These are phyloP conservation scores for Paramecium pentaurelia DNA, from an alignment of 73 alveolate species.

Conservation along the genomic window DNA sequence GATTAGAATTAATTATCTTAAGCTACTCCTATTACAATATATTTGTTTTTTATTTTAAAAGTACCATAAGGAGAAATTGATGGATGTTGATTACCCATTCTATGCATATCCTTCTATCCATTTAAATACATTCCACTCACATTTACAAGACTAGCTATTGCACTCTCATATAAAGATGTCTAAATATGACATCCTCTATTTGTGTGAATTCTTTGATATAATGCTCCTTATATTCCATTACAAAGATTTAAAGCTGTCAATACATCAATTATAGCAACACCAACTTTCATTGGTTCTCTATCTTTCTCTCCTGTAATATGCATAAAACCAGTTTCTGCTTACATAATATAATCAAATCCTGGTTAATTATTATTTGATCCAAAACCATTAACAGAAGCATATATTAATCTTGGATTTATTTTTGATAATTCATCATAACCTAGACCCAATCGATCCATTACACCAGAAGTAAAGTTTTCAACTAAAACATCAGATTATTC, in stretches of 20 bases:
- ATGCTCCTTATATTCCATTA: slow-evolving; percentile 71
- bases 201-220: slow-evolving; percentile 66
- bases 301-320: slow-evolving; percentile 71
- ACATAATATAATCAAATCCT: slow-evolving; percentile 78
- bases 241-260: slow-evolving; percentile 71
- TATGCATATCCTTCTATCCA: slow-evolving; percentile 62
- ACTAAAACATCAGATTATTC: slow-evolving; percentile 64
- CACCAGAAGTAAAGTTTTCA: slow-evolving; percentile 69
- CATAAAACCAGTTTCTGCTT: slow-evolving; percentile 85
- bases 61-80: slow-evolving; percentile 74
- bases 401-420: slow-evolving; percentile 66
- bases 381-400: slow-evolving; percentile 83
- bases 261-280: background rate
- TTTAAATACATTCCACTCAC: slow-evolving; percentile 69
- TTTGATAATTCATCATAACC: slow-evolving; percentile 66
- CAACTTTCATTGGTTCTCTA: slow-evolving; percentile 77
- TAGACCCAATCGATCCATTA: slow-evolving; percentile 57
- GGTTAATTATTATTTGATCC: slow-evolving; percentile 69
- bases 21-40: slow-evolving; percentile 80
- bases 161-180: slow-evolving; percentile 66
- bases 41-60: slow-evolving; percentile 65
- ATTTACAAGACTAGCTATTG: slow-evolving; percentile 70
- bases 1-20: slow-evolving; percentile 66
- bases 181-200: slow-evolving; percentile 72
- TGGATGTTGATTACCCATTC: slow-evolving; percentile 83